phyloP scores from a whole-genome alignment of 2,329 filamentous ascomycete genomes.

The Arachnopeziza araneosa region DNA sequence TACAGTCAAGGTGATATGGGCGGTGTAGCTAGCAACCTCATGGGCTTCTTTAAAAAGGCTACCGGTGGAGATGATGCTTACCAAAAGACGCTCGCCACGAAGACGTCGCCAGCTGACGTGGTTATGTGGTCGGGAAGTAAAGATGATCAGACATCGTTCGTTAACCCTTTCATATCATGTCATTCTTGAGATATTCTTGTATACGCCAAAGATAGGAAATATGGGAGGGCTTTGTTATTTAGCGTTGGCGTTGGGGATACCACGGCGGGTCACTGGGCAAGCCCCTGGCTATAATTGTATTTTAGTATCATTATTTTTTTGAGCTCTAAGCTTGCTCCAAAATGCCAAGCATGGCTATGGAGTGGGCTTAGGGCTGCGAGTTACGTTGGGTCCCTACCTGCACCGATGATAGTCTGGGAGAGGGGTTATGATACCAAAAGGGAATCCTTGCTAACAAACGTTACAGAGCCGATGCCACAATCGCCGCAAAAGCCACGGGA shows the following conservation, averaged over 20 bases:
- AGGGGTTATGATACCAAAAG: neutral
- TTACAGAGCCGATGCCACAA: slow-evolving; percentile 78
- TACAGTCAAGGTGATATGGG: slow-evolving; percentile 73
- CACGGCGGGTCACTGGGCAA: slow-evolving; percentile 13
- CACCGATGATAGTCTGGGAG: neutral
- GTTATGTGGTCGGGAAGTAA: slow-evolving; percentile 98
- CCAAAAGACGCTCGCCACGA: slow-evolving; percentile 76
- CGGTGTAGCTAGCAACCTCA: slow-evolving; percentile 73
- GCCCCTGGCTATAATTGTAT: slow-evolving; percentile 15
- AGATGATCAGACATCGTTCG: slow-evolving; percentile 87
- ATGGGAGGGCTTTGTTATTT: slow-evolving; percentile 3
- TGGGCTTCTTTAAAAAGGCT: slow-evolving; percentile 83
- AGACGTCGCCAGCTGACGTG: slow-evolving; percentile 91
- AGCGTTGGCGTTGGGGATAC: slow-evolving; percentile 21
- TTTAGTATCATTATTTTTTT: slow-evolving; percentile 9
- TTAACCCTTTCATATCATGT: slow-evolving; percentile 33
- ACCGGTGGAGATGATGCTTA: slow-evolving; percentile 72
- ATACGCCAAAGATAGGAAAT: slow-evolving; percentile 27
- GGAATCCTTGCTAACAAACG: slow-evolving; percentile 16
- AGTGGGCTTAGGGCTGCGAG: slow-evolving; percentile 28
- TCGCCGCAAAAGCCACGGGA: slow-evolving; percentile 78
- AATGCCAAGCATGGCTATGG: slow-evolving; percentile 23
- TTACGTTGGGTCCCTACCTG: slow-evolving; percentile 27
- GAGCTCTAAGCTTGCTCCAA: slow-evolving; percentile 24
- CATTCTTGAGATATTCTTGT: slow-evolving; percentile 55